Evolutionary conservation across 1,139 yeast species (phyloP).

Genomic region (Dujonia santamariae): DNA sequence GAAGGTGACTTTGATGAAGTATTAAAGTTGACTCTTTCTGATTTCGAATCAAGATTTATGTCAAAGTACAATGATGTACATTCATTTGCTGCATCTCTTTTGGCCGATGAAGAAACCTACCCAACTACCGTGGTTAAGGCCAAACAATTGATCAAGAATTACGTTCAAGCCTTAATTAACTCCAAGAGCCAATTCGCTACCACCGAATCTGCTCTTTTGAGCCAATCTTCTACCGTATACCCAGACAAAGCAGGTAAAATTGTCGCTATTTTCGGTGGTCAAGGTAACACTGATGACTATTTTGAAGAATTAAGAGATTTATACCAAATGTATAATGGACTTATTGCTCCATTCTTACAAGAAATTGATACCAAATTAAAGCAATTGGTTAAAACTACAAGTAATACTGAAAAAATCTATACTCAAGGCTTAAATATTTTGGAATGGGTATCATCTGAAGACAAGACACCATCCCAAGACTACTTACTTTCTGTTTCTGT

Average conservation of each 20-base stretch:
- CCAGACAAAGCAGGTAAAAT: conserved; percentile 42
- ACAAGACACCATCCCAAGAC: conserved; percentile 85
- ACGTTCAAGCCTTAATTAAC: conserved; percentile 62
- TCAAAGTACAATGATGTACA: conserved; percentile 76
- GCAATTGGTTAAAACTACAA: conserved; percentile 65
- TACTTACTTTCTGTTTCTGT: conserved; percentile 89
- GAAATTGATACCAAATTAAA: conserved; percentile 68
- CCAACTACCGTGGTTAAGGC: conserved; percentile 72
- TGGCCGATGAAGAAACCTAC: conserved; percentile 50
- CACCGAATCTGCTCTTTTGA: conserved; percentile 49
- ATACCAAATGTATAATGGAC: conserved; percentile 70
- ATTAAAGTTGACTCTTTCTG: conserved; percentile 65
- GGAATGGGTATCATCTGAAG: conserved; percentile 82
- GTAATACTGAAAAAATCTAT: conserved; percentile 81
- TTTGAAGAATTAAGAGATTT: conserved; percentile 93
- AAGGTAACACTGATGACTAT: conserved; percentile 97
- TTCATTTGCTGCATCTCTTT: conserved; percentile 67
- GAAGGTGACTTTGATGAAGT: conserved; percentile 65
- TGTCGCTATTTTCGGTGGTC: conserved; percentile 95
- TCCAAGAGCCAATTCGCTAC: conserved; percentile 26
- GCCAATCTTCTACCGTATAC: conserved; percentile 27
- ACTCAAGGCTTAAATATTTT: conserved; percentile 91
- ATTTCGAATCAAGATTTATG: conserved; percentile 80
- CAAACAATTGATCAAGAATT: conserved; percentile 71
- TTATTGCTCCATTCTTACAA: conserved; percentile 68